phyloP scores from a whole-genome alignment of 225 moss, liverwort and hornwort species.

The Straminergon stramineum region DNA sequence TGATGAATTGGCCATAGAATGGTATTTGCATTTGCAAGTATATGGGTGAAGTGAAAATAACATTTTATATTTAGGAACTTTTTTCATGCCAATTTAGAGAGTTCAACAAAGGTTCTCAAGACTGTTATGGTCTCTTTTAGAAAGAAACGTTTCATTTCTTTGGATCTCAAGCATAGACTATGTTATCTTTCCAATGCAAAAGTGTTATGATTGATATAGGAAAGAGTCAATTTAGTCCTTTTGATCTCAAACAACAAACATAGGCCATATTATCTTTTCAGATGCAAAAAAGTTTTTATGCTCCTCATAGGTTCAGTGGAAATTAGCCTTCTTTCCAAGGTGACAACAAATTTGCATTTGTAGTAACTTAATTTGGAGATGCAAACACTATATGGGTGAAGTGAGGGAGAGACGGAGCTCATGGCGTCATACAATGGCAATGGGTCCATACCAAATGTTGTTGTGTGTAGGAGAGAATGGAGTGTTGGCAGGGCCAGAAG shows the following conservation, averaged over 20 bases:
- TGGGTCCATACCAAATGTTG: not conserved
- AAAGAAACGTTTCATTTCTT: not conserved
- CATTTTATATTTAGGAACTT: no score
- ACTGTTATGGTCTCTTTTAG: not conserved
- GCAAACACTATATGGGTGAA: slow-evolving; percentile 2
- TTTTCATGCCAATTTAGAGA: not conserved
- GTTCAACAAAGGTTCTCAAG: not conserved
- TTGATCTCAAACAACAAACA: not conserved
- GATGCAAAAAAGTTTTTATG: not conserved
- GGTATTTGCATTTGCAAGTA: not conserved
- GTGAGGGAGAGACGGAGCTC: slow-evolving; percentile 8
- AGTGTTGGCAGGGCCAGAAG: not conserved
- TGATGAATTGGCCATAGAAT: not conserved
- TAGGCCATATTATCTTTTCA: not conserved
- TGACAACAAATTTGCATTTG: not conserved
- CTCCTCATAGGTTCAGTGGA: rapidly evolving
- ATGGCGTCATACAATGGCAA: not conserved
- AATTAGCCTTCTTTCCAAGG: rapidly evolving
- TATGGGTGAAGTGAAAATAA: not conserved
- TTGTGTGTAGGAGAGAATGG: not conserved
- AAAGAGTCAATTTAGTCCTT: not conserved
- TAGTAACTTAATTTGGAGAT: not conserved
- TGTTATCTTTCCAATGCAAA: not conserved
- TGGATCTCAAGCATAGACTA: not conserved
- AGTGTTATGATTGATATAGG: not conserved